Percentiles rank a stretch among this genome's conserved stretches.
Evolutionary conservation across 129 eudicot genomes (phyloP).

Genomic region (Artemisia argyi): DNA sequence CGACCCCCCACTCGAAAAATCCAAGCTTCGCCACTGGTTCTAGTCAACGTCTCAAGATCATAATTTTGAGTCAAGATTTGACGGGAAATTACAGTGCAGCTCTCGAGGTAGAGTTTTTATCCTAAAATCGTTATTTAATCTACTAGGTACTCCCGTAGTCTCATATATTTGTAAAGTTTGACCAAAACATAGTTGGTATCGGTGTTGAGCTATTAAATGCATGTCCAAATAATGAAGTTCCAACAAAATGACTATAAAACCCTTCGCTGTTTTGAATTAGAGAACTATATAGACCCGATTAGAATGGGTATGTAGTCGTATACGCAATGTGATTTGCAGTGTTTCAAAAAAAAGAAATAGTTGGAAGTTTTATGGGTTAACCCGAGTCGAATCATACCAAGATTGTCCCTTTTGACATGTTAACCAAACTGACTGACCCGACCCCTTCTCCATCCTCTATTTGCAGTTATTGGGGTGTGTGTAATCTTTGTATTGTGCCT

Average conservation of each 20-base stretch:
- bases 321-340: background rate
- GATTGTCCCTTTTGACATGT: too few species aligned
- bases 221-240: too few species aligned
- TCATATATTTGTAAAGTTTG: background rate
- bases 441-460: background rate
- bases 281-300: background rate
- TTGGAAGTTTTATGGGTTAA: conserved; percentile 4
- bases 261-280: background rate
- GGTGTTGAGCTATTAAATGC: too few species aligned
- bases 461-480: background rate
- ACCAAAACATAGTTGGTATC: too few species aligned
- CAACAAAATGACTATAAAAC: background rate
- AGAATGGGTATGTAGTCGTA: background rate
- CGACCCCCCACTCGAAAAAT: too few species aligned
- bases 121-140: background rate
- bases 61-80: conserved; percentile 55
- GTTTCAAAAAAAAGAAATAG: conserved; percentile 8
- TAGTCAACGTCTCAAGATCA: conserved; percentile 53
- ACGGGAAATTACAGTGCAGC: conserved; percentile 65
- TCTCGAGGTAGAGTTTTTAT: conserved; percentile 51
- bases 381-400: background rate
- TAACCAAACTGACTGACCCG: background rate
- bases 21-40: too few species aligned
- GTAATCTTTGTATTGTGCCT: background rate
- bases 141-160: conserved; percentile 3